Evolutionary conservation across 345 rosid genomes (phyloP), one percentile per base, ranked within the genome.

Genomic region (Bretschneidera sinensis): DNA sequence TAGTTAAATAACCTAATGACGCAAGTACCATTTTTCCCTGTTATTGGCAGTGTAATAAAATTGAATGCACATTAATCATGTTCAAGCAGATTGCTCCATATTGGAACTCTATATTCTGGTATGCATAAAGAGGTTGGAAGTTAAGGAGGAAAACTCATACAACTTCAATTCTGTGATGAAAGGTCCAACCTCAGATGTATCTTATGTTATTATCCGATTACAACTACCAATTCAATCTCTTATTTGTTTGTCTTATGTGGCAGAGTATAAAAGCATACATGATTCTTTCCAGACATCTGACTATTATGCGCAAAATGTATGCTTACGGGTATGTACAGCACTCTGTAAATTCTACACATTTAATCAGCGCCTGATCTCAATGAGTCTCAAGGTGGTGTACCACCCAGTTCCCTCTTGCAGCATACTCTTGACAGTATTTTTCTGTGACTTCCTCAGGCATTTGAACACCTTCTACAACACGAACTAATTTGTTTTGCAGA

Each of bases 121-220:
- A 24, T 89, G 87, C 77, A 87, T 86, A 92, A 90, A 78, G 77
- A 82, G 96, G 63, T 63, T 90, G 75, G 99, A 92, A 81, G 76
- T 75, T 62, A 87, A 87, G 70, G 97, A 89, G 76, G 92, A 90
- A 77, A 86, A 39, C 65, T 81, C 96, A 9, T 89, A 89, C 77
- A 89, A 85, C 83, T 87, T 87, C 75, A 78, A 53, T 69, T 78
- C 96, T 18, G 81, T 87, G 54, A 92, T 92, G 92, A 84, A 85
- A 87, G 98, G 96, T 92, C 50, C n/a, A 62, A 24, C 45, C 45
- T 39, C 10, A 39, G 16, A 39, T 9, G 16, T 39, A 9, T 5
- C 6, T 39, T 39, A 5, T 4, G 11, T n/a, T 62, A 54, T 60
- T 22, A 24, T 47, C 48, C 22, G 9, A 14, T 70, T 10, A 17